These are phyloP conservation scores for Acacia pycnantha DNA, from an alignment of 331 rosid species.

Conservation along the genomic window DNA sequence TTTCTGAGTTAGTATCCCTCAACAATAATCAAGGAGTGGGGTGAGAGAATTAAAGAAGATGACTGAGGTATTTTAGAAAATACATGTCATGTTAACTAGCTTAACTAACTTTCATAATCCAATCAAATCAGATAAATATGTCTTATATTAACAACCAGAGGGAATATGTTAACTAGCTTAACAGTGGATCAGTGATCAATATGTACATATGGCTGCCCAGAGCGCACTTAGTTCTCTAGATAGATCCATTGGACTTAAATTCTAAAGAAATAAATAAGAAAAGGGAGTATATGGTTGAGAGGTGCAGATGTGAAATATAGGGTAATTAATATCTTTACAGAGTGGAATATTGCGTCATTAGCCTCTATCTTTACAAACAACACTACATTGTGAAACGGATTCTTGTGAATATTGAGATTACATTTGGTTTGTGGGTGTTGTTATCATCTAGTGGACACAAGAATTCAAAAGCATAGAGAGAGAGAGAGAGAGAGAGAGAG, in stretches of 20 bases:
- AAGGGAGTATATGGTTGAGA: not conserved
- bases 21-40: no score
- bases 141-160: no score
- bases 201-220: not conserved
- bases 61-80: no score
- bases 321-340: no score
- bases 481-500: not conserved
- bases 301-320: conserved; percentile 4
- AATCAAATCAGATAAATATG: no score
- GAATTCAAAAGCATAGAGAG: not conserved
- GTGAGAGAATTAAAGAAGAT: no score
- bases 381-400: conserved; percentile 17
- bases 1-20: no score
- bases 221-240: not conserved
- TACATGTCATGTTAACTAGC: no score
- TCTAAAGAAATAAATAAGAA: not conserved
- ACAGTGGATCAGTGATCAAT: not conserved
- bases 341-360: conserved; percentile 51
- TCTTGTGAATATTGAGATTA: not conserved
- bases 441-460: conserved; percentile 24
- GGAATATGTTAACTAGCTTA: no score
- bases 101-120: no score
- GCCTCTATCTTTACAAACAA: conserved; percentile 18
- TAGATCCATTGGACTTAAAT: conserved; percentile 23
- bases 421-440: conserved; percentile 9